These are phyloP conservation scores for Calycina marina DNA, from an alignment of 2,329 filamentous ascomycete genomes.

Conservation along the genomic window DNA sequence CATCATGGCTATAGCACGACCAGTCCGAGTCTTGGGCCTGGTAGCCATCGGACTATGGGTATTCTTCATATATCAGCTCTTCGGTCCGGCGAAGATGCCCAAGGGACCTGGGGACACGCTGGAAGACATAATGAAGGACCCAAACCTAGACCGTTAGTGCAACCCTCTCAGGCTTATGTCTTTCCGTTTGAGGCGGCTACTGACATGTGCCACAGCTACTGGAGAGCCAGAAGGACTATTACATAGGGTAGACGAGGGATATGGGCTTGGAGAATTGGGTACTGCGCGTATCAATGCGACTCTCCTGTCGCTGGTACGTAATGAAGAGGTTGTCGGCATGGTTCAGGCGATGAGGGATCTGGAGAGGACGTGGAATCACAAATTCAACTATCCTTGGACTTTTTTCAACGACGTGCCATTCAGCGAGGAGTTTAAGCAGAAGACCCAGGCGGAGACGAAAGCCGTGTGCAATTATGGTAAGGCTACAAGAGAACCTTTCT, in stretches of 20 bases:
- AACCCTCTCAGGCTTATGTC: neutral
- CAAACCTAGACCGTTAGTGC: constrained; percentile 68
- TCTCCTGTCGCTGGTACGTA: constrained; percentile 79
- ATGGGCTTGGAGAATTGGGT: constrained; percentile 59
- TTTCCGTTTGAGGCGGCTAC: constrained; percentile 1
- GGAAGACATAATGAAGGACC: constrained; percentile 60
- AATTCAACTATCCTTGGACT: constrained; percentile 99
- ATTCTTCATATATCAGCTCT: constrained; percentile 66
- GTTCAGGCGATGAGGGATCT: constrained; percentile 80
- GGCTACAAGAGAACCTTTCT: constrained; percentile 9
- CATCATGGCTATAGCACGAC: constrained; percentile 84
- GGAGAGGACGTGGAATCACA: constrained; percentile 90
- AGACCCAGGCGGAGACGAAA: constrained; percentile 69
- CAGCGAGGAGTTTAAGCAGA: constrained; percentile 78
- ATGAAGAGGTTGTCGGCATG: constrained; percentile 74
- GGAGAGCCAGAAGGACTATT: constrained; percentile 70
- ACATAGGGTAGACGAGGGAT: constrained; percentile 59
- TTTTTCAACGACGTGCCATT: constrained; percentile 98
- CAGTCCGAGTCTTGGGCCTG: constrained; percentile 65
- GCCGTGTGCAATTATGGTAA: constrained; percentile 75
- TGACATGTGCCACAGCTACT: constrained; percentile 41
- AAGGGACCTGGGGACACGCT: constrained; percentile 29
- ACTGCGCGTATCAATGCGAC: constrained; percentile 87
- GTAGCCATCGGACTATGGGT: constrained; percentile 59
- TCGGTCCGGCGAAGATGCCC: constrained; percentile 37